Evolutionary conservation across 768 basidiomycete species (phyloP), one percentile per base, ranked within the genome.

Genomic region (Hemileccinum rubropunctum): DNA sequence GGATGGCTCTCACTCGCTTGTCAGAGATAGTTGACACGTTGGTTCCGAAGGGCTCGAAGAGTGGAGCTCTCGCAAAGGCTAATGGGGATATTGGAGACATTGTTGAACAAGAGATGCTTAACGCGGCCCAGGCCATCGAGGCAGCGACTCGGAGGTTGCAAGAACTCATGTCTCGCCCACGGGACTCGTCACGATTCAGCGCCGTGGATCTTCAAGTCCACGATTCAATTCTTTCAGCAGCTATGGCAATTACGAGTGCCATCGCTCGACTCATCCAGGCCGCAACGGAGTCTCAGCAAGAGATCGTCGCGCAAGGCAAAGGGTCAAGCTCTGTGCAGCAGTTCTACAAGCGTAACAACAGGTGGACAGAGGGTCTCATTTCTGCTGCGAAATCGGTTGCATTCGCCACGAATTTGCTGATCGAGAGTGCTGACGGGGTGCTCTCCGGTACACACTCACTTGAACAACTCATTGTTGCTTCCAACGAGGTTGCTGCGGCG

Each of bases 301-400:
- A 99, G 73, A 99, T 99, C 48, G 97, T 98, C 47, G 85, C 86
- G 3, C 87, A 97, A 71, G 97, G 97, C 50, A 90, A 83, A 67
- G 97, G 97, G 8, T 90, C 94, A 17, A 93, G 85, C 68, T 81
- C 94, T 20, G 83, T 77, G 17, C 92, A 95, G 68, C 95, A 98
- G 62, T 99, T 99, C 79, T 99, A 98, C 81, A 99, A 99, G 76
- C 86, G 91, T 52, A 98, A 99, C 82, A 98, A 98, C 71, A 82
- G 97, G 52, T 99, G 97, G 97, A 99, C 97, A 38, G 97, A 99
- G 68, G 97, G 97, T 57, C 85, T 99, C 58, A 94, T 98, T 60
- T 95, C 93, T 32, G 97, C 97, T 32, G 97, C 97, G 17, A 98
- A 97, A 70, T 82, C 97, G 9, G 97, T 99, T 47, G 97, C 97